A percentile compares a stretch with the other conserved stretches of the same genome.
These are phyloP conservation scores for Helianthus tuberosus DNA, from an alignment of 129 eudicot genomes.

Conservation along the genomic window DNA sequence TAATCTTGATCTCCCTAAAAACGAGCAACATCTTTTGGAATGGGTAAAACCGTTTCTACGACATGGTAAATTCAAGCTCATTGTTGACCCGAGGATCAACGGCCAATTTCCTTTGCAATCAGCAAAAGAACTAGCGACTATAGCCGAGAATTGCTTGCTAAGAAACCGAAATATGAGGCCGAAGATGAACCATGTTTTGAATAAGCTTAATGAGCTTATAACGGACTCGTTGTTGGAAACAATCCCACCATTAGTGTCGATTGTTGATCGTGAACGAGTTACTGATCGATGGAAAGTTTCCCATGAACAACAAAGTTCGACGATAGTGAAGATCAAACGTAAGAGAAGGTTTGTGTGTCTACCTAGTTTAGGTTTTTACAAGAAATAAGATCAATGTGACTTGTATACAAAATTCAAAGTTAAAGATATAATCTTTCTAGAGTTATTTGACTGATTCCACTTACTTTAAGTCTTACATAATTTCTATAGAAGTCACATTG, in stretches of 20 bases:
- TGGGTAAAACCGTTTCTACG: slow-evolving; percentile 66
- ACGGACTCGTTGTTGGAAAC: slow-evolving; percentile 20
- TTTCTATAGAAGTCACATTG: too few relatives aligned
- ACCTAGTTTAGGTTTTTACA: background rate
- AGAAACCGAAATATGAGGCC: slow-evolving; percentile 52
- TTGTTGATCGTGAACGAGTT: background rate
- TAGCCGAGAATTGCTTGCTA: slow-evolving; percentile 61
- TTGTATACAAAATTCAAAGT: too few relatives aligned
- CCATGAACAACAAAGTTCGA: background rate
- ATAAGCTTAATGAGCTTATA: slow-evolving; percentile 54
- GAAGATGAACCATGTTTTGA: slow-evolving; percentile 58
- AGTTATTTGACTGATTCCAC: background rate
- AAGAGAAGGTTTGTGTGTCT: slow-evolving; percentile 2
- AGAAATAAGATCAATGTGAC: background rate
- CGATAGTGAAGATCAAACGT: background rate
- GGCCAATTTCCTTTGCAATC: slow-evolving; percentile 40
- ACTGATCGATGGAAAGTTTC: background rate
- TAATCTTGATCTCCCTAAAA: slow-evolving; percentile 50
- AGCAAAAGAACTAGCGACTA: slow-evolving; percentile 49
- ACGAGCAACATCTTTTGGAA: slow-evolving; percentile 61
- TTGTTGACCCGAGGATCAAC: slow-evolving; percentile 63
- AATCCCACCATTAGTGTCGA: background rate
- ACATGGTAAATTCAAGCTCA: slow-evolving; percentile 41
- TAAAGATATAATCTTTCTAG: background rate
- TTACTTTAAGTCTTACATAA: too few relatives aligned